Base-by-base conservation (phyloP, 2,329 filamentous ascomycete genomes). In the Blastomyces silverae region DNA sequence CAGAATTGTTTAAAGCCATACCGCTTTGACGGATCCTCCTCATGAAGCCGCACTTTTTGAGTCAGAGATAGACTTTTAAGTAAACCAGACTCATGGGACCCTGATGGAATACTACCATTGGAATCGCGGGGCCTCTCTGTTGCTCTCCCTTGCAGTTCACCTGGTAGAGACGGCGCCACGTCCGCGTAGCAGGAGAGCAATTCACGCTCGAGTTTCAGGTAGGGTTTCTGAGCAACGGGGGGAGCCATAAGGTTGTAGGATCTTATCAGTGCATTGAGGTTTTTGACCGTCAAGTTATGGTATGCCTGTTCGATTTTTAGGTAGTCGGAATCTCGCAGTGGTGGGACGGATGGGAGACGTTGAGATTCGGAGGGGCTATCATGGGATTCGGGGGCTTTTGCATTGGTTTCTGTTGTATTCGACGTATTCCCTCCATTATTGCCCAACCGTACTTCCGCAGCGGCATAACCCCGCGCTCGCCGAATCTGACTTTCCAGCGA, bases 231-330 rank as follows among this genome's bases (percentile, higher is more conserved):
- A 2, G 93, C 92, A 1, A 96, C 82, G 64, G 91, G 88, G 0
- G 94, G 94, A 0, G 94, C 93, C 87, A 96, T 93, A 2, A 97
- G 84, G 71, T 97, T 97, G 80, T 99, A 99, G 17, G 90, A 90
- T 34, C 94, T 85, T 8, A 91, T 89, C 60, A 95, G 82, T 39
- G 79, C 77, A 76, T 97, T 97, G 64, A 97, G 85, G 64, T 90
- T 86, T 58, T 84, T 83, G 68, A 99, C 84, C 5, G 90, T 85
- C 5, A 94, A 83, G 50, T 84, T 85, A 74, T 92, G 86, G 77
- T 96, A 97, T 7, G 87, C 81, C 3, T 79, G 78, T 75, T 97
- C 91, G 6, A 85, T 83, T 25, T 81, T 77, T 68, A 94, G 84
- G 89, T 93, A 97, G 1, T 83, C 78, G 0, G 86, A 79, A 70